Evolutionary conservation across 1,284 basidiomycete species (phyloP), one percentile per base, ranked within the genome.

Genomic region (Sutorius eximius): DNA sequence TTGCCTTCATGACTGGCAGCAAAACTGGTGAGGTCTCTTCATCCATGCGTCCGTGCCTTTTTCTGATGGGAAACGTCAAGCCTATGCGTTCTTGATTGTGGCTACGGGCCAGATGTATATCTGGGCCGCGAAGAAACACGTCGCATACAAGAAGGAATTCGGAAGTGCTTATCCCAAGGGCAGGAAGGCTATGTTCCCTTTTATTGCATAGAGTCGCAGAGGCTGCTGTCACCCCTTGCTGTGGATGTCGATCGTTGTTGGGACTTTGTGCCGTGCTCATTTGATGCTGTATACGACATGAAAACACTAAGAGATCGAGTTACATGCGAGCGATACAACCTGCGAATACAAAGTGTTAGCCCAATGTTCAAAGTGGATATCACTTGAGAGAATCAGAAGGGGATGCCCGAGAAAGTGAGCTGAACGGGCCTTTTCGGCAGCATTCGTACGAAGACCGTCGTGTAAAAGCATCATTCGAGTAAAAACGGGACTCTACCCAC

Each of bases 71-170:
- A 3, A 45, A 34, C 29, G 44, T 15, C 64, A 41, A 89, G 91
- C 87, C 24, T 83, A 81, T 61, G 64, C 90, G 29, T 99, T 98
- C 74, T 74, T 87, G 44, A 75, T 77, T 18, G 82, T 93, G 48
- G 82, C 83, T 3, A 77, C 80, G 0, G 82, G 65, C 38, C 88
- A 89, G 64, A 98, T 98, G 94, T 77, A 79, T 24, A 64, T 83
- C 12, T 99, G 96, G 97, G 95, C 96, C 12, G 67, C 83, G 44
- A 95, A 95, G 79, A 99, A 98, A 77, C 95, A 98, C 70, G 78
- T 75, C 57, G 82, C 82, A 57, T 99, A 99, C 77, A 93, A 87
- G 79, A 93, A 89, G 69, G 95, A 98, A 73, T 98, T 98, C 66
- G 92, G 93, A 37, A 86, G 85, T 62, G 83, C 89, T 59, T 95